Percentiles rank a stretch among this genome's conserved stretches.
phyloP scores from a whole-genome alignment of 805 yeast genomes.

The Saturnispora quitensis region DNA sequence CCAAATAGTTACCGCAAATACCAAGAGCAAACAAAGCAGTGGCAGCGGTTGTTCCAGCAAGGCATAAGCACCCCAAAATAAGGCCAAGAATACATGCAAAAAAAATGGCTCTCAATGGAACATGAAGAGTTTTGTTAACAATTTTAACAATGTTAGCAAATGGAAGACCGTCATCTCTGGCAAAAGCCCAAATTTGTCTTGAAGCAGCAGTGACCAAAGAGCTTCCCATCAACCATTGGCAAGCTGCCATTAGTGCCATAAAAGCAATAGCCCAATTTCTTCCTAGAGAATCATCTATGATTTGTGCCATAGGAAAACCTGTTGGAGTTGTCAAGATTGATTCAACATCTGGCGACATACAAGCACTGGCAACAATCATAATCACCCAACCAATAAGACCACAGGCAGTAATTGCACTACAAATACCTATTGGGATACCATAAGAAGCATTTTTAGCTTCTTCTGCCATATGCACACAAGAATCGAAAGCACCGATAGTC shows the following conservation, averaged over 20 bases:
- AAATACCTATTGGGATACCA: conserved; percentile 56
- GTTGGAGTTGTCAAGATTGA: conserved; percentile 34
- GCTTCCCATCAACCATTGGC: conserved; percentile 59
- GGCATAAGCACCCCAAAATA: conserved; percentile 43
- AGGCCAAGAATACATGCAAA: conserved; percentile 41
- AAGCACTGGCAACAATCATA: conserved; percentile 43
- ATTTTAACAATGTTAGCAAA: conserved; percentile 43
- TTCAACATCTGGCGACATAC: conserved; percentile 37
- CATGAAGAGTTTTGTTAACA: conserved; percentile 43
- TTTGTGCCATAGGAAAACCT: conserved; percentile 57
- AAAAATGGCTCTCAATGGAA: conserved; percentile 53
- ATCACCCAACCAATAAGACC: conserved; percentile 50
- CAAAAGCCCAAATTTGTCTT: conserved; percentile 66
- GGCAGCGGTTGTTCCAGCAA: conserved; percentile 50
- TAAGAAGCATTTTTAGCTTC: conserved; percentile 54
- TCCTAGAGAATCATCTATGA: conserved; percentile 51
- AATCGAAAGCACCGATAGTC: conserved; percentile 67
- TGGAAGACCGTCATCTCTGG: conserved; percentile 68
- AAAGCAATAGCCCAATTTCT: conserved; percentile 54
- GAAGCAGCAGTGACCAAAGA: conserved; percentile 54
- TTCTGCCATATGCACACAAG: conserved; percentile 63
- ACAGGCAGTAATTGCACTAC: conserved; percentile 46
- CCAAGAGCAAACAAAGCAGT: conserved; percentile 56
- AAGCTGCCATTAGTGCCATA: conserved; percentile 46
- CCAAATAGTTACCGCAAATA: conserved; percentile 48